phyloP scores from a whole-genome alignment of 2,329 filamentous ascomycete species.

The Aspergillus nomiae region DNA sequence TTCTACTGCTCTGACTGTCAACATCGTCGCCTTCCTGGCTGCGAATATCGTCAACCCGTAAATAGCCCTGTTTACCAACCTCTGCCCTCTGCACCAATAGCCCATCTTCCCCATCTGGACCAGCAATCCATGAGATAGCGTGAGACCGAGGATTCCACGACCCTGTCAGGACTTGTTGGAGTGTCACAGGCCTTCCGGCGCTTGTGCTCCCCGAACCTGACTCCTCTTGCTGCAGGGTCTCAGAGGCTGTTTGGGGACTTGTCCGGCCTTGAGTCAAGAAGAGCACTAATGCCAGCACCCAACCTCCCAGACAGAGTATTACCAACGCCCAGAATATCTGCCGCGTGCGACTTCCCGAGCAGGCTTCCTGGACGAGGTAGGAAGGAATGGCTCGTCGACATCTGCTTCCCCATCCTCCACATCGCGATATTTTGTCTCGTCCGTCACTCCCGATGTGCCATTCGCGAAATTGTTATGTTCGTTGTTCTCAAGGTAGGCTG shows the following conservation, averaged over 20 bases:
- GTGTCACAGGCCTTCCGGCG: slow-evolving; percentile 44
- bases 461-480: slow-evolving; percentile 19
- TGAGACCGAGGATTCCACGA: slow-evolving; percentile 42
- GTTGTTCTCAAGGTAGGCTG: slow-evolving; percentile 31
- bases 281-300: slow-evolving; percentile 47
- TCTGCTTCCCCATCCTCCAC: slow-evolving; percentile 36
- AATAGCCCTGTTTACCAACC: slow-evolving; percentile 65
- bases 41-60: slow-evolving; percentile 85
- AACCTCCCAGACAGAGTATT: slow-evolving; percentile 46
- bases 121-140: slow-evolving; percentile 50
- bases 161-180: slow-evolving; percentile 44
- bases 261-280: slow-evolving; percentile 43
- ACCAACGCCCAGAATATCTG: slow-evolving; percentile 44
- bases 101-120: slow-evolving; percentile 66
- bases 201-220: slow-evolving; percentile 35
- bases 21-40: slow-evolving; percentile 50
- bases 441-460: slow-evolving; percentile 9
- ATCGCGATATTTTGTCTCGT: slow-evolving; percentile 35
- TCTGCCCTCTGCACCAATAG: slow-evolving; percentile 72
- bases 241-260: slow-evolving; percentile 31
- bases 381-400: slow-evolving; percentile 28
- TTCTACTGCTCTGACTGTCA: slow-evolving; percentile 58
- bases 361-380: slow-evolving; percentile 23
- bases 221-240: slow-evolving; percentile 28
- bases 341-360: slow-evolving; percentile 33